Evolutionary conservation across 2,329 filamentous ascomycete genomes (phyloP).

Genomic region (Xylariaceae sp.): DNA sequence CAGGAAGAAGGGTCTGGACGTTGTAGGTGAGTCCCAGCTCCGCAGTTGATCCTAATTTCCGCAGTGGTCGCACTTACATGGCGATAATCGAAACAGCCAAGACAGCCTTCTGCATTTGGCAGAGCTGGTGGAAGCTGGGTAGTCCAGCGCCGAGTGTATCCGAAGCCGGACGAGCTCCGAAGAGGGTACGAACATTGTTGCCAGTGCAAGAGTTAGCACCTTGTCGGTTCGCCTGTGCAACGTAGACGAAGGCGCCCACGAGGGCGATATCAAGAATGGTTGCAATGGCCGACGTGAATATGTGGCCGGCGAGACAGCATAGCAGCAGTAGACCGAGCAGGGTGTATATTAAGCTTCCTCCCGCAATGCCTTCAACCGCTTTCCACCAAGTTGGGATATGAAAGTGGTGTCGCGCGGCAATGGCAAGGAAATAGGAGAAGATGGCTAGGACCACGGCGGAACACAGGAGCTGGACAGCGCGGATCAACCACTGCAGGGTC

Average conservation of each 20-base stretch:
- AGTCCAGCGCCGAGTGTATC: constrained; percentile 46
- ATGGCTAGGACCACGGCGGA: constrained; percentile 70
- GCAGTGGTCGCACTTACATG: constrained; percentile 48
- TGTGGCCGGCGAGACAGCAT: constrained; percentile 72
- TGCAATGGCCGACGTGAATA: constrained; percentile 67
- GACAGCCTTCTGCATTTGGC: constrained; percentile 69
- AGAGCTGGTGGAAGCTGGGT: constrained; percentile 53
- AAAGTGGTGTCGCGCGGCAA: constrained; percentile 61
- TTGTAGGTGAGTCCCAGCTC: constrained; percentile 6
- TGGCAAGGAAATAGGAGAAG: constrained; percentile 79
- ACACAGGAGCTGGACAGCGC: constrained; percentile 68
- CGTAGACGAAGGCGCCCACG: constrained; percentile 71
- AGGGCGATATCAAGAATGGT: constrained; percentile 76
- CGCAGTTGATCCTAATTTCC: background rate
- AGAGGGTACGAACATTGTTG: constrained; percentile 57
- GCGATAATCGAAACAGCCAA: constrained; percentile 76
- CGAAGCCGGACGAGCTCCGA: constrained; percentile 59
- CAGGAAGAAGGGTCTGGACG: constrained; percentile 62
- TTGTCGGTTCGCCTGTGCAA: constrained; percentile 68
- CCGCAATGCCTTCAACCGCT: constrained; percentile 75
- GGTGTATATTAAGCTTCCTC: constrained; percentile 70
- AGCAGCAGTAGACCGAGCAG: constrained; percentile 68
- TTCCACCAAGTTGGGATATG: constrained; percentile 61
- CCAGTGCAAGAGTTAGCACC: constrained; percentile 62
- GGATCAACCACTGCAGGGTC: constrained; percentile 64